phyloP scores from a whole-genome alignment of 75 land plant species.

The Pinus taeda region DNA sequence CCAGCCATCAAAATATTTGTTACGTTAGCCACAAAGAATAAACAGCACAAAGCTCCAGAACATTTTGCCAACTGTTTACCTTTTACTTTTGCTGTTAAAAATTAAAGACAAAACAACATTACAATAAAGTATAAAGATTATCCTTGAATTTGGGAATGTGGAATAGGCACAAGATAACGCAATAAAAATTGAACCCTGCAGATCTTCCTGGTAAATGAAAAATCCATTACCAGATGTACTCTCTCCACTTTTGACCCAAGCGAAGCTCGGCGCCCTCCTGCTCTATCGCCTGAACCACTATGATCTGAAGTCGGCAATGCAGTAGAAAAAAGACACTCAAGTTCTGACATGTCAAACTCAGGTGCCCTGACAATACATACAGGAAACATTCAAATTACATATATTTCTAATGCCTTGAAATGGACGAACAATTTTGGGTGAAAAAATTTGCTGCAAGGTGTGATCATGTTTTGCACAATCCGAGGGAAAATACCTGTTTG shows the following conservation, averaged over 20 bases:
- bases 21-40: neutral
- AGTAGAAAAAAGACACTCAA: conserved; percentile 87
- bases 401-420: neutral
- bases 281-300: conserved; percentile 31
- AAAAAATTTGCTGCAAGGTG: neutral
- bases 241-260: conserved; percentile 66
- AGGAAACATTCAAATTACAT: conserved; percentile 1
- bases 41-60: neutral
- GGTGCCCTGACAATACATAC: conserved; percentile 56
- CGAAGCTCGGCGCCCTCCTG: conserved; percentile 30
- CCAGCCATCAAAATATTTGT: neutral
- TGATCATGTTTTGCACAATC: neutral
- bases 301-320: conserved; percentile 42
- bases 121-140: neutral
- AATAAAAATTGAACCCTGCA: neutral
- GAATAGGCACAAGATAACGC: neutral
- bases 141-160: neutral
- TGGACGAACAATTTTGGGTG: neutral
- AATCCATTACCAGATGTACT: conserved; percentile 74
- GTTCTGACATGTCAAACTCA: conserved; percentile 91
- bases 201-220: neutral
- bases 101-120: neutral
- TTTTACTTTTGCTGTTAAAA: neutral
- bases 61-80: neutral
- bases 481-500: conserved; percentile 43